These are phyloP conservation scores for Isabelozyma gotoi DNA, from an alignment of 805 yeast genomes.

Conservation along the genomic window DNA sequence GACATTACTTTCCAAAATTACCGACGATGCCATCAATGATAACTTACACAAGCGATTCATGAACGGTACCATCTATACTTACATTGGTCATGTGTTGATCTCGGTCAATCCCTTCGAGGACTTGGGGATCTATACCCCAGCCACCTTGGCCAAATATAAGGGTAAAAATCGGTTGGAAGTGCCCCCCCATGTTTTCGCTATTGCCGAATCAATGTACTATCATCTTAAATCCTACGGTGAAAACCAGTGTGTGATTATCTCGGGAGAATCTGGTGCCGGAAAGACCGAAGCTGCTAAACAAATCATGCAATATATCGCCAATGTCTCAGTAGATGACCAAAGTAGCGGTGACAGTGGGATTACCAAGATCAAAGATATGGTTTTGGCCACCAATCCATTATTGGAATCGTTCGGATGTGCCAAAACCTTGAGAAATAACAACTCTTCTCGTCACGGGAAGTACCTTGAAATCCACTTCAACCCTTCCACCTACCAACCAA, in stretches of 20 bases:
- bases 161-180: slow-evolving; percentile 94
- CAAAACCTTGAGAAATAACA: slow-evolving; percentile 83
- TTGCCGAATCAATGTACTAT: slow-evolving; percentile 96
- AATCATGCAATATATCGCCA: slow-evolving; percentile 95
- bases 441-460: slow-evolving; percentile 90
- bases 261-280: slow-evolving; percentile 98
- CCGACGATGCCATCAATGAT: slow-evolving; percentile 91
- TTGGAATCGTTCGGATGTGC: slow-evolving; percentile 94
- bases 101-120: slow-evolving; percentile 97
- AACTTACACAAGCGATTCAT: slow-evolving; percentile 86
- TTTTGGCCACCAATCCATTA: slow-evolving; percentile 91
- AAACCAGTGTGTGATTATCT: slow-evolving; percentile 94
- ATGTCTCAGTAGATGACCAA: slow-evolving; percentile 63
- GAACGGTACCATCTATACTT: slow-evolving; percentile 88
- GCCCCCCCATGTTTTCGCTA: slow-evolving; percentile 97
- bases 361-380: slow-evolving; percentile 92
- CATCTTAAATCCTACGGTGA: slow-evolving; percentile 92
- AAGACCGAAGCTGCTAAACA: slow-evolving; percentile 97
- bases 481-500: slow-evolving; percentile 71
- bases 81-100: slow-evolving; percentile 90
- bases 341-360: slow-evolving; percentile 63
- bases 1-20: slow-evolving; percentile 81
- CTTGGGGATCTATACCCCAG: slow-evolving; percentile 89
- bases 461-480: slow-evolving; percentile 90
- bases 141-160: slow-evolving; percentile 69